Base-by-base conservation (phyloP, 768 basidiomycete species). In the Pleurotus eryngii region DNA sequence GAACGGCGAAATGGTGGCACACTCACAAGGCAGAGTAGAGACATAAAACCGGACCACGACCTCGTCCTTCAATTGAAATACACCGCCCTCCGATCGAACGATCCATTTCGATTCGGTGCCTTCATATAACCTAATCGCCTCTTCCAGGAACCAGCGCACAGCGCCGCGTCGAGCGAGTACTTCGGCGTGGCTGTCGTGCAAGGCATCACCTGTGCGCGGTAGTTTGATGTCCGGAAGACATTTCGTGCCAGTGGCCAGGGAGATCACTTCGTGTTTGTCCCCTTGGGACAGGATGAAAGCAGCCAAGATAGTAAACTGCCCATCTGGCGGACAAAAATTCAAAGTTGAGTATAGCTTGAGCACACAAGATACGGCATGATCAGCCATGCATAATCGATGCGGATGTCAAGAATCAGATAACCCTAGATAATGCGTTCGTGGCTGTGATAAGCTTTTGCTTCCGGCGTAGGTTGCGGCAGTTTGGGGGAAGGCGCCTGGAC, bases 181-280 rank as follows among this genome's bases (percentile, higher is more conserved):
- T 70, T 98, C 95, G 8, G 95, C 95, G 68, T 98, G 95, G 53
- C 82, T 87, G 65, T 97, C 95, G 64, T 95, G 93, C 15, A 97
- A 61, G 1, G 84, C 79, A 64, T 96, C 92, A 0, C 95, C 95
- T 26, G 76, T 74, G 4, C 69, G 63, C 0, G 93, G 85, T 0
- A 93, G 74, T 55, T 79, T 79, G 3, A 66, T 63, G 3, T 72
- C 78, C 2, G 95, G 90, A 0, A 95, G 79, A 63, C 90, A 93
- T 73, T 96, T 96, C 3, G 89, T 88, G 9, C 95, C 95, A 6
- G 92, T 90, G 0, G 81, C 86, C 3, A 95, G 64, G 30, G 89
- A 87, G 43, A 94, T 81, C 57, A 86, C 70, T 63, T 89, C 84
- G 42, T 68, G 56, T 8, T 61, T 57, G 14, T 46, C 46, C 5